These are phyloP conservation scores for Neostapfia colusana DNA, from an alignment of 176 grass and related monocot species.

Conservation along the genomic window DNA sequence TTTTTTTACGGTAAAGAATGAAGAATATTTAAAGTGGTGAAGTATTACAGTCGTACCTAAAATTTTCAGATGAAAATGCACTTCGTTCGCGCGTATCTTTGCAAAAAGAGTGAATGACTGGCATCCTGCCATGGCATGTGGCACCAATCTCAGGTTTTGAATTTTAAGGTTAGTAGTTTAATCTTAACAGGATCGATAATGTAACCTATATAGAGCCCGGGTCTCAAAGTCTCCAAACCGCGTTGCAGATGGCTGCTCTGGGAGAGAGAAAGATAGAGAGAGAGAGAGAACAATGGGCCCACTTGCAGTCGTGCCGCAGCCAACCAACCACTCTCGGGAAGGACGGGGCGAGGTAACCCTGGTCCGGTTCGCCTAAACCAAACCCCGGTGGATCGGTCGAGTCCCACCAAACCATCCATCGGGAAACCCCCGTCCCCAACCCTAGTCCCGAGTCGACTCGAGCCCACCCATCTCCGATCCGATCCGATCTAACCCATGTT, in stretches of 20 bases:
- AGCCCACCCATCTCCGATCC: constrained; percentile 36
- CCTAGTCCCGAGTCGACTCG: constrained; percentile 44
- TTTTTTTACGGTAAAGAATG: too few species aligned
- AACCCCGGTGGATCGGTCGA: neutral
- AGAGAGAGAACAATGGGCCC: neutral
- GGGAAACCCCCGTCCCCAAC: constrained; percentile 18
- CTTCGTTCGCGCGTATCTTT: too few species aligned
- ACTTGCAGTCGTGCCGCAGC: constrained; percentile 13
- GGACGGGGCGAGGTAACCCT: neutral
- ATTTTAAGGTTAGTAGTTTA: too few species aligned
- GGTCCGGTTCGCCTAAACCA: constrained; percentile 15
- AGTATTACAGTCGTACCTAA: too few species aligned
- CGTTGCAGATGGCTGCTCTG: neutral
- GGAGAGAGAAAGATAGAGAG: neutral
- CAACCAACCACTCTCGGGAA: neutral
- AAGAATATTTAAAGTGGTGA: too few species aligned
- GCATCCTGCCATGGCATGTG: too few species aligned
- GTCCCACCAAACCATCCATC: constrained; percentile 21
- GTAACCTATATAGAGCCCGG: too few species aligned
- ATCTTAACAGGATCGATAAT: too few species aligned
- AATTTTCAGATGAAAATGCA: too few species aligned
- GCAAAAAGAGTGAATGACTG: too few species aligned
- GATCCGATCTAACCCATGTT: constrained; percentile 46
- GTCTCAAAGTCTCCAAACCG: too few species aligned
- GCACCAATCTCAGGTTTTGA: too few species aligned